Conservation (phyloP, 306 rosid species). For the Glycine soja region DNA sequence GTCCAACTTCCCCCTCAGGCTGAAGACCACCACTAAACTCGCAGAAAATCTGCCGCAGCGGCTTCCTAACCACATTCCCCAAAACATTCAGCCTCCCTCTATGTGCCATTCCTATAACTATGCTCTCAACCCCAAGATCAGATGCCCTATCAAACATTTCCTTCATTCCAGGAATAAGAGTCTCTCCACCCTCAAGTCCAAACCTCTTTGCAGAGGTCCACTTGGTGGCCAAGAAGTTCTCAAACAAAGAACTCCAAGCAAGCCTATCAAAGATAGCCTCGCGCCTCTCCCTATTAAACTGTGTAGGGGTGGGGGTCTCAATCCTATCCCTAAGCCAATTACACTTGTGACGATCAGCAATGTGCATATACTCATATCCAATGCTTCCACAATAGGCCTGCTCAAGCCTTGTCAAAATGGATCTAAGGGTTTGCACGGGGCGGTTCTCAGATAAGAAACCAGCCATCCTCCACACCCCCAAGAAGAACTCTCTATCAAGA, state of each 20-base stretch:
- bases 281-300: constrained; percentile 75
- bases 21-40: constrained; percentile 87
- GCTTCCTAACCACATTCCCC: constrained; percentile 95
- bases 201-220: constrained; percentile 96
- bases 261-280: constrained; percentile 92
- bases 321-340: constrained; percentile 94
- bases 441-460: constrained; percentile 98
- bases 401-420: constrained; percentile 91
- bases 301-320: constrained; percentile 80
- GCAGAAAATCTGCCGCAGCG: constrained; percentile 86
- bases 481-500: constrained; percentile 93
- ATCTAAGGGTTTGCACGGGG: constrained; percentile 89
- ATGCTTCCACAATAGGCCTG: constrained; percentile 97
- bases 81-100: constrained; percentile 86
- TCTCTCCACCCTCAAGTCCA: constrained; percentile 95
- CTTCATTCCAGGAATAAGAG: constrained; percentile 96
- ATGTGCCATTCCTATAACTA: constrained; percentile 95
- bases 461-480: constrained; percentile 97
- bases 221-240: constrained; percentile 92
- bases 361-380: constrained; percentile 97
- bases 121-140: constrained; percentile 97
- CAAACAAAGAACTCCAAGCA: constrained; percentile 90
- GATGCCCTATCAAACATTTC: constrained; percentile 93
- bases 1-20: constrained; percentile 89
- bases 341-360: constrained; percentile 82